Conservation (phyloP, 2,329 filamentous ascomycete species). For the Furcasterigmium sp. region DNA sequence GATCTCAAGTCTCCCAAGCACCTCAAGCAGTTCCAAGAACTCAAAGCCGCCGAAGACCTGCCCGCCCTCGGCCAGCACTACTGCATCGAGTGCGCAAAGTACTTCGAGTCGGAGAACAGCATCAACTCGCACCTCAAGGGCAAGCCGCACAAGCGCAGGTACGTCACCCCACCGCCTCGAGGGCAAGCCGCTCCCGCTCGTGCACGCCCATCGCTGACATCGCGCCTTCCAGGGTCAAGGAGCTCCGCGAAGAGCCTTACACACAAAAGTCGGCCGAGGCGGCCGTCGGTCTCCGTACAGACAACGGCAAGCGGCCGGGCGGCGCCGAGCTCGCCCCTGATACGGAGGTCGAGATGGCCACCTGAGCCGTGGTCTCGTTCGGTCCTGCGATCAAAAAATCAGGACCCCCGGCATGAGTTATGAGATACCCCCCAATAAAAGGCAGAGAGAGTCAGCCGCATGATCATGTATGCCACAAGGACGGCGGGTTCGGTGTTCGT, state of each 20-base stretch:
- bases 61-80: conserved; percentile 83
- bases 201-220: neutral
- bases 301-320: conserved; percentile 45
- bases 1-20: conserved; percentile 78
- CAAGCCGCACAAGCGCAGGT: conserved; percentile 93
- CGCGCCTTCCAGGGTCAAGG: conserved; percentile 58
- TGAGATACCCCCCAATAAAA: neutral
- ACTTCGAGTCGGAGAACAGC: conserved; percentile 83
- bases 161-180: conserved; percentile 14
- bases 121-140: conserved; percentile 72
- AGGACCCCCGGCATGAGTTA: neutral
- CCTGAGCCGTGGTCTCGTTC: conserved; percentile 4
- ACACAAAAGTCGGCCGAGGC: conserved; percentile 82
- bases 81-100: conserved; percentile 91
- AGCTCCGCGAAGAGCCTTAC: conserved; percentile 79
- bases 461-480: too few relatives aligned
- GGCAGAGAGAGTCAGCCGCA: neutral
- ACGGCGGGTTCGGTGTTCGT: too few relatives aligned
- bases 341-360: conserved; percentile 32
- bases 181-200: neutral
- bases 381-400: neutral
- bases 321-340: conserved; percentile 16
- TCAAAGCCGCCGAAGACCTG: conserved; percentile 79
- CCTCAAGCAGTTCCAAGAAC: conserved; percentile 70
- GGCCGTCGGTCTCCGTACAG: conserved; percentile 64